Base-by-base conservation (phyloP, 2,329 filamentous ascomycete genomes). In the Xylariaceae sp. region DNA sequence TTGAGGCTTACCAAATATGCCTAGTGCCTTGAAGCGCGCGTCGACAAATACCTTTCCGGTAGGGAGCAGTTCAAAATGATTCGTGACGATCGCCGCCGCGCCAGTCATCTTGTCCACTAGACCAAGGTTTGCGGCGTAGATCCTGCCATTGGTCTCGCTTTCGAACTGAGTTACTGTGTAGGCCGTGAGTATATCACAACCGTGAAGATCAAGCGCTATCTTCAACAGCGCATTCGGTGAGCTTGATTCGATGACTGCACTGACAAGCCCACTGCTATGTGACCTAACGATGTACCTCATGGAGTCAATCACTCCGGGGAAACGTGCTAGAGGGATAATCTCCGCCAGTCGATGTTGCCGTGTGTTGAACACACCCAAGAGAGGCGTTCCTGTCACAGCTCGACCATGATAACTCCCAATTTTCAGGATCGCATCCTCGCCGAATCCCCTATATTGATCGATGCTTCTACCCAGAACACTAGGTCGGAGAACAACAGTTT, bases 41-140 rank as follows among this genome's bases (percentile, higher is more conserved):
- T 81, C 79, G 11, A 94, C 65, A 7, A 79, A 64, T 16, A 93
- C 65, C 13, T 79, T 69, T 0, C 81, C 80, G 42, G 79, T 83
- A 7, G 51, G 58, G 3, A 54, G 55, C 33, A 82, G 60, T 26
- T 74, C 74, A 34, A 83, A 74, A 19, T 76, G 72, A n/a, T 71
- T 82, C 29, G 71, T 73, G 1, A 84, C 68, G 7, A 95, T 74
- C 0, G 89, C 89, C 1, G 88, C 89, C 1, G 84, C 81, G 0
- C 89, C 91, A 0, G 89, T 89, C 87, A 97, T 95, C 64, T 96
- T 95, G 2, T 78, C 85, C 3, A 95, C 50, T 2, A 97, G 69
- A 0, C 91, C 91, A 1, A 97, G 64, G 15, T 85, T 81, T 1
- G 87, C 81, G 2, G 90, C 70, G 33, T 66, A 66, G 0, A 83